phyloP scores from a whole-genome alignment of 805 yeast species.

The Clavispora vitiphila region DNA sequence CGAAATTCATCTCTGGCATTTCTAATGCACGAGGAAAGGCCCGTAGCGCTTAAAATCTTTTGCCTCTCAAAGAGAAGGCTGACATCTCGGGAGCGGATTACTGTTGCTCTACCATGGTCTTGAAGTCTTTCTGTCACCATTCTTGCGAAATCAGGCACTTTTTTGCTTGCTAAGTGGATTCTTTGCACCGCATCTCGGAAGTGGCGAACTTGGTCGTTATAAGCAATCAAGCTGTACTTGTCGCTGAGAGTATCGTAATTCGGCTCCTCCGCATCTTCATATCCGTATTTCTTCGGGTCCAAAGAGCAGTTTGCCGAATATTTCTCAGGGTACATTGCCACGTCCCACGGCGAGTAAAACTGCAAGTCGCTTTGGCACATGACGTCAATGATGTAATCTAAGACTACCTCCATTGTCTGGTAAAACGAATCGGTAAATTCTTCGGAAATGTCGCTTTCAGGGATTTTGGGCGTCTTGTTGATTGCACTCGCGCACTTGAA shows the following conservation, averaged over 20 bases:
- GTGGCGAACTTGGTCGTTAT: constrained; percentile 79
- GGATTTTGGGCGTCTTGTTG: constrained; percentile 12
- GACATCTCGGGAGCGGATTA: constrained; percentile 52
- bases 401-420: constrained; percentile 39
- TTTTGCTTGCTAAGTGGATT: constrained; percentile 58
- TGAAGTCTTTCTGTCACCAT: constrained; percentile 69
- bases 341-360: constrained; percentile 24
- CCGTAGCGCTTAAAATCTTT: constrained; percentile 53
- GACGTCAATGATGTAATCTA: constrained; percentile 63
- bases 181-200: constrained; percentile 67
- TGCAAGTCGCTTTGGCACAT: constrained; percentile 46
- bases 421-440: constrained; percentile 36
- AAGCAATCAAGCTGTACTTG: constrained; percentile 53
- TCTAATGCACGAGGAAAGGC: constrained; percentile 61
- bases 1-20: constrained; percentile 66
- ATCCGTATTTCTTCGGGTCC: constrained; percentile 41
- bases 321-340: constrained; percentile 17
- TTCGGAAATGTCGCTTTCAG: constrained; percentile 34
- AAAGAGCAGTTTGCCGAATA: constrained; percentile 30
- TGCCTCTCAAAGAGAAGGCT: constrained; percentile 49
- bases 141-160: constrained; percentile 58
- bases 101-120: constrained; percentile 62
- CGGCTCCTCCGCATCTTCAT: constrained; percentile 31
- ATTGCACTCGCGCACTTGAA: constrained; percentile 38
- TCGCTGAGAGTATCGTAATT: constrained; percentile 33